phyloP scores from a whole-genome alignment of 345 rosid species.

The Lepidium sativum region DNA sequence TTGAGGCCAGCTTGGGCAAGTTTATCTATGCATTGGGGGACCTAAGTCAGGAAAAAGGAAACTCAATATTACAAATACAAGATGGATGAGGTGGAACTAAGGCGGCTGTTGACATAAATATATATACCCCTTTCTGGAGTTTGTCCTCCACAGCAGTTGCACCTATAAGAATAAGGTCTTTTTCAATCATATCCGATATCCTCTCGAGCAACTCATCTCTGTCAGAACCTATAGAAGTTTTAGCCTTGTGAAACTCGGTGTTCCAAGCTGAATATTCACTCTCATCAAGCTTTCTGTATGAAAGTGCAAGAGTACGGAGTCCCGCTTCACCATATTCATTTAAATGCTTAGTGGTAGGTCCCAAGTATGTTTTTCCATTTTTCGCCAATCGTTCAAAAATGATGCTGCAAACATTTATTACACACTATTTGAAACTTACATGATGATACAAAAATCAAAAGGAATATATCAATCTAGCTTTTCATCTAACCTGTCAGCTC shows the following conservation, averaged over 20 bases:
- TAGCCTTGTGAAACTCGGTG: conserved; percentile 71
- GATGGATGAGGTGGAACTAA: neutral
- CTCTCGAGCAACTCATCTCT: conserved; percentile 73
- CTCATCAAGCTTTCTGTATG: conserved; percentile 68
- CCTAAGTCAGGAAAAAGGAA: conserved; percentile 38
- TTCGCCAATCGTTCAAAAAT: conserved; percentile 83
- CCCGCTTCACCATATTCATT: conserved; percentile 97
- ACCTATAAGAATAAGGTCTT: conserved; percentile 79
- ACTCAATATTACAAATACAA: conserved; percentile 22
- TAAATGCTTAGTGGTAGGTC: conserved; percentile 62
- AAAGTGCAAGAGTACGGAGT: conserved; percentile 77
- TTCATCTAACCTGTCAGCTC: conserved; percentile 77
- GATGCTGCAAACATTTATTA: conserved; percentile 42
- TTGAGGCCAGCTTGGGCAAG: conserved; percentile 98
- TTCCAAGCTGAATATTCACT: conserved; percentile 75
- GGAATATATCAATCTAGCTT: neutral
- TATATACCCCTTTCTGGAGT: conserved; percentile 83
- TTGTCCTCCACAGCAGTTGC: conserved; percentile 99
- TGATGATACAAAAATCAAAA: neutral
- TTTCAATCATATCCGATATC: conserved; percentile 79
- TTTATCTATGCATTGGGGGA: conserved; percentile 93
- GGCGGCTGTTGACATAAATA: neutral
- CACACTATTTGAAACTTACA: neutral
- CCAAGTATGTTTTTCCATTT: conserved; percentile 58
- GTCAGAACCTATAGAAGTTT: conserved; percentile 63